Evolutionary conservation across 345 rosid genomes (phyloP), one percentile per base, ranked within the genome.

Genomic region (Odontarrhena argentea): DNA sequence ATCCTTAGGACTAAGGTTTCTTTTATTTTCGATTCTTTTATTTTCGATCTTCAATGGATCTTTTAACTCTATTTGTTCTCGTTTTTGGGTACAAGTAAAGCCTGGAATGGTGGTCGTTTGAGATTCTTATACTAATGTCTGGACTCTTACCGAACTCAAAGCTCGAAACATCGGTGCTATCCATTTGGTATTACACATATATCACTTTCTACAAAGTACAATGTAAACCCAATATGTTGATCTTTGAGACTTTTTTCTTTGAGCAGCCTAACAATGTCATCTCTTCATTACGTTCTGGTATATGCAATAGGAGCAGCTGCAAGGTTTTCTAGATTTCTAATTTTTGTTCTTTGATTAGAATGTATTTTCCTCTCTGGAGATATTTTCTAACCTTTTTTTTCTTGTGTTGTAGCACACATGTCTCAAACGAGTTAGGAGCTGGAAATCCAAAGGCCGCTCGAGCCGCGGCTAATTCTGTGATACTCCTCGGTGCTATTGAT

Each of bases 101-200:
- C 72, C 69, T 86, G 8, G 83, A 84, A 52, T 77, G 86, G 83
- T 84, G 87, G 88, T 67, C 82, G 1, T 80, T 60, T 63, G 88
- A 86, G 76, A 24, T 79, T 25, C 65, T 86, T 44, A 35, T 78
- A 61, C 49, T 86, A 11, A 53, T 84, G 8, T 76, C 83, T n/a
- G 92, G 84, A n/a, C 70, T 77, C 53, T 72, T 82, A 18, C 22
- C 22, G 22, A 18, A 18, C 22, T 18, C 22, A 18, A 18, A 74
- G 71, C 79, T 84, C 15, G 86, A 86, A 78, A 78, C 87, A 8
- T 73, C 87, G 14, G 87, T 81, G 5, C 49, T 86, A 46, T 86
- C 88, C 12, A 79, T 86, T 36, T 83, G 88, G 84, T 82, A 80
- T 7, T 60, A 42, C 5, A 36, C 13, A 11, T 9, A 7, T 7